These are phyloP conservation scores for Sphagnum tenellum DNA, from an alignment of 225 moss, liverwort and hornwort genomes.

Conservation along the genomic window DNA sequence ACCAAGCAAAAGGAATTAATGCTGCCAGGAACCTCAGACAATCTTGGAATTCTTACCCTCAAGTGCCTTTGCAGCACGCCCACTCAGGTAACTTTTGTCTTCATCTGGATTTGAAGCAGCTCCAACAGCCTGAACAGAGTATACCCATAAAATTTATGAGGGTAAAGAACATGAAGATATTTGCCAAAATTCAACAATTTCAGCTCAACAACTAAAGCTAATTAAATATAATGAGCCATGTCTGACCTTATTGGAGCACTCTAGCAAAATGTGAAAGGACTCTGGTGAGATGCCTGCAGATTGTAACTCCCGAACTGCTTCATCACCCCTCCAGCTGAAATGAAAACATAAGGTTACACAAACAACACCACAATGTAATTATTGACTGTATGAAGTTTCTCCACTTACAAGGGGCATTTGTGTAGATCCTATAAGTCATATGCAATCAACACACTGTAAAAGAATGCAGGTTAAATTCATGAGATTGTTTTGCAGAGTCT, in stretches of 20 bases:
- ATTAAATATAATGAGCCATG: too few relatives aligned
- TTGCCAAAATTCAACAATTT: not conserved
- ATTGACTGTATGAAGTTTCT: too few relatives aligned
- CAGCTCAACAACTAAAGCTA: too few relatives aligned
- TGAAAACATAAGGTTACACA: too few relatives aligned
- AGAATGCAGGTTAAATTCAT: too few relatives aligned
- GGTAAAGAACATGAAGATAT: not conserved
- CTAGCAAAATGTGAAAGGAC: constrained; percentile 41
- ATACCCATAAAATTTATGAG: not conserved
- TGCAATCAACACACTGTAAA: too few relatives aligned
- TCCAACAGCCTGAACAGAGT: constrained; percentile 37
- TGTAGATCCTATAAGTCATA: too few relatives aligned
- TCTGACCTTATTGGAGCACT: constrained; percentile 42
- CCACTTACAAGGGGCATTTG: too few relatives aligned
- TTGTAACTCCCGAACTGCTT: constrained; percentile 57
- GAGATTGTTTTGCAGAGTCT: too few relatives aligned
- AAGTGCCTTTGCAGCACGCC: constrained; percentile 32
- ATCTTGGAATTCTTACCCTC: constrained; percentile 29
- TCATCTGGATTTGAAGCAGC: constrained; percentile 52
- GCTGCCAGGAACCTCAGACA: not conserved
- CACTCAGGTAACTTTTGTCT: constrained; percentile 37
- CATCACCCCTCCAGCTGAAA: constrained; percentile 58
- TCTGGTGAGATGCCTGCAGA: constrained; percentile 55
- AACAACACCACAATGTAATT: too few relatives aligned
- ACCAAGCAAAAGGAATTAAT: not conserved